Conservation (phyloP, 176 grass and related monocot species). For the bread wheat (Triticum aestivum) region IWGSC_CS_RefSeq_v2.1 NC_057805.1:319873853-319874352, state of each 20-base stretch:
- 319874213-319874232: constrained; percentile 65
- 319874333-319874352: constrained; percentile 64
- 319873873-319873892: no score
- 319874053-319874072: neutral
- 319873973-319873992: neutral
- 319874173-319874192: constrained; percentile 55
- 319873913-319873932: no score
- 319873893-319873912: no score
- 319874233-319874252: constrained; percentile 70
- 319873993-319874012: constrained; percentile 1
- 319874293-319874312: constrained; percentile 92
- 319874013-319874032: neutral
- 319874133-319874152: neutral
- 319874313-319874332: constrained; percentile 87
- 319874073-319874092: neutral
- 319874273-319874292: constrained; percentile 90
- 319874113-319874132: neutral
- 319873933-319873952: no score
- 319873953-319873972: neutral
- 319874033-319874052: neutral
- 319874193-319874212: constrained; percentile 37
- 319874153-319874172: constrained; percentile 61
- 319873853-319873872: no score
- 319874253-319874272: constrained; percentile 77
- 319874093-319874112: neutral